Conservation (phyloP, 1,284 basidiomycete species). For the Irpex sp. region DNA sequence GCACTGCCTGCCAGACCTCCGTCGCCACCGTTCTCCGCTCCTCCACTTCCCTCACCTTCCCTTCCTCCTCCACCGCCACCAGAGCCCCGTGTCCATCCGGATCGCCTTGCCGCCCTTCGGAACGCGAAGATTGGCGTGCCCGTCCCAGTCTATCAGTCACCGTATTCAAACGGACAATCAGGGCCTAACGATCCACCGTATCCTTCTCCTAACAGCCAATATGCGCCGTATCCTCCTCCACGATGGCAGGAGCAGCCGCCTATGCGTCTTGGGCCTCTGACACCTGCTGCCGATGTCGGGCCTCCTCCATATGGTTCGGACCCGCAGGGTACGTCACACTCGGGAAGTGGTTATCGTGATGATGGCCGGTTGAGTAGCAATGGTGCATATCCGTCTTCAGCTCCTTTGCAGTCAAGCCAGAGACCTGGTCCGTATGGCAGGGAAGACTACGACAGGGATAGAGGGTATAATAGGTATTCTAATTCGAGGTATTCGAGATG, state of each 20-base stretch:
- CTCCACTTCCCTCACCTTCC: background rate
- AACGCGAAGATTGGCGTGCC: background rate
- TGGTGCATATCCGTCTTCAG: background rate
- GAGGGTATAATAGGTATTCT: background rate
- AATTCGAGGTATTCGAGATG: background rate
- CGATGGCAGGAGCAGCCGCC: background rate
- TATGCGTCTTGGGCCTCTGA: background rate
- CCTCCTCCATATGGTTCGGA: background rate
- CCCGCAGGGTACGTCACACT: too few species aligned
- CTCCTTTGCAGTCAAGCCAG: background rate
- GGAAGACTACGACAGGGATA: background rate
- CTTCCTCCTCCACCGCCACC: background rate
- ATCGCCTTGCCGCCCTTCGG: constrained; percentile 7
- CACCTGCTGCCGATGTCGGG: background rate
- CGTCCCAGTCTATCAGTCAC: background rate
- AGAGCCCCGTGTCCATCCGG: background rate
- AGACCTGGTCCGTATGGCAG: background rate
- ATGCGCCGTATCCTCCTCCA: background rate
- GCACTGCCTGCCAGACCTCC: background rate
- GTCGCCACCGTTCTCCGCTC: background rate
- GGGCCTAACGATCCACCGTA: background rate
- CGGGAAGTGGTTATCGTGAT: background rate
- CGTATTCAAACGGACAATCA: background rate
- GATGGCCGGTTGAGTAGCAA: background rate
- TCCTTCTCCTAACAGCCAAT: background rate